These are phyloP conservation scores for Cymodocea nodosa DNA, from an alignment of 116 monocot species.

Conservation along the genomic window DNA sequence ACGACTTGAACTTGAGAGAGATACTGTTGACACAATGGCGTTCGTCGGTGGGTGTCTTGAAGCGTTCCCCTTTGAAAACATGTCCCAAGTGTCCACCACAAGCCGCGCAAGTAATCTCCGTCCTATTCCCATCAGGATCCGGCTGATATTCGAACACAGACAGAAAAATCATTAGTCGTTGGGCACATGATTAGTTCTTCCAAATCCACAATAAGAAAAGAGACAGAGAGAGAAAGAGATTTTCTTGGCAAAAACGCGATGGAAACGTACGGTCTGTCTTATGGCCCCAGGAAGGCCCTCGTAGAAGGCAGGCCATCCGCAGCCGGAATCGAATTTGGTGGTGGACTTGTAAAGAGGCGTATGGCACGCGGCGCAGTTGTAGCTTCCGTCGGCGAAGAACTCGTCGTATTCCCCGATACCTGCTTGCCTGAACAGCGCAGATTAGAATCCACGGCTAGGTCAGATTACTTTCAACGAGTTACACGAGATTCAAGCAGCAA, in stretches of 20 bases:
- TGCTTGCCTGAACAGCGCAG: constrained; percentile 15
- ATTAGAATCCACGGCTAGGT: too few relatives aligned
- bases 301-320: constrained; percentile 80
- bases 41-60: constrained; percentile 48
- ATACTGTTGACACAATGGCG: constrained; percentile 79
- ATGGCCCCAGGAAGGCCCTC: constrained; percentile 75
- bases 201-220: too few relatives aligned
- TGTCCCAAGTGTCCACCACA: constrained; percentile 83
- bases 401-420: constrained; percentile 73
- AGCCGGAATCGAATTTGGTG: constrained; percentile 69
- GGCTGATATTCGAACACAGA: constrained; percentile 15
- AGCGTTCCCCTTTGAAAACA: constrained; percentile 82
- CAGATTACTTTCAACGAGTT: too few relatives aligned
- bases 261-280: constrained; percentile 28
- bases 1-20: constrained; percentile 52
- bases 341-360: constrained; percentile 60
- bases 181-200: neutral
- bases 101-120: constrained; percentile 62
- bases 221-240: too few relatives aligned
- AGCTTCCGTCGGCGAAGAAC: constrained; percentile 41
- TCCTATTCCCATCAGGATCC: constrained; percentile 64
- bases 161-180: neutral
- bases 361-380: constrained; percentile 56
- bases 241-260: neutral
- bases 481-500: neutral